Conservation (phyloP, 2,329 filamentous ascomycete genomes). For the Penicillium thymicola region DNA sequence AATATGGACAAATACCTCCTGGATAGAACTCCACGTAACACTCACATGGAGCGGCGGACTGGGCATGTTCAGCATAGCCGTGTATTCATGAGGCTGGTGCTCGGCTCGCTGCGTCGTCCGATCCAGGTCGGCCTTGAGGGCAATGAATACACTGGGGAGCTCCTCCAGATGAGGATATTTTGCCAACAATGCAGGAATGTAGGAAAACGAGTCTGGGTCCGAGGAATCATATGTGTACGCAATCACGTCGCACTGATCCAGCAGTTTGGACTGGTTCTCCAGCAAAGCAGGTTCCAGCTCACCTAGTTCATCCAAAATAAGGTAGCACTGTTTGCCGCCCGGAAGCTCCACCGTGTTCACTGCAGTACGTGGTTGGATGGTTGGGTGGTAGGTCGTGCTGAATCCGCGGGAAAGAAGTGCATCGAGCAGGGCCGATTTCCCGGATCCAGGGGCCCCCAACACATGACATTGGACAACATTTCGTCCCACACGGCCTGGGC, state of each 20-base stretch:
- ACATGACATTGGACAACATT: slow-evolving; percentile 95
- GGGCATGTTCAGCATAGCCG: slow-evolving; percentile 77
- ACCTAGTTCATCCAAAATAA: slow-evolving; percentile 92
- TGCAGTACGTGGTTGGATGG: slow-evolving; percentile 87
- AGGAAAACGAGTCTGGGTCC: slow-evolving; percentile 90
- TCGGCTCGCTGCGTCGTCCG: slow-evolving; percentile 95
- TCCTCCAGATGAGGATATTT: slow-evolving; percentile 80
- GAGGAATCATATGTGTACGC: slow-evolving; percentile 97
- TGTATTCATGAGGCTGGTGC: slow-evolving; percentile 88
- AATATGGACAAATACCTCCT: slow-evolving; percentile 86
- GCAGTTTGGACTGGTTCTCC: slow-evolving; percentile 77
- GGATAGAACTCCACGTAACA: slow-evolving; percentile 89
- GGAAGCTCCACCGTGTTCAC: slow-evolving; percentile 96
- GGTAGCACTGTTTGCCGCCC: slow-evolving; percentile 93
- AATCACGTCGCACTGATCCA: slow-evolving; percentile 89
- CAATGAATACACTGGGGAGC: slow-evolving; percentile 88
- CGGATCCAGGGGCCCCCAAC: slow-evolving; percentile 77
- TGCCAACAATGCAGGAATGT: slow-evolving; percentile 76
- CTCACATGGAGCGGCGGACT: slow-evolving; percentile 85
- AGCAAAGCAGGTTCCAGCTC: slow-evolving; percentile 93
- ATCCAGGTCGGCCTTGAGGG: slow-evolving; percentile 91
- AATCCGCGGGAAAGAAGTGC: slow-evolving; percentile 89
- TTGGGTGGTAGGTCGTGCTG: slow-evolving; percentile 78
- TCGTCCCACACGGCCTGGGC: slow-evolving; percentile 80
- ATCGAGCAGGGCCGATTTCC: slow-evolving; percentile 87